Evolutionary conservation across 2,329 filamentous ascomycete genomes (phyloP).

Genomic region (Epichloe sibirici): DNA sequence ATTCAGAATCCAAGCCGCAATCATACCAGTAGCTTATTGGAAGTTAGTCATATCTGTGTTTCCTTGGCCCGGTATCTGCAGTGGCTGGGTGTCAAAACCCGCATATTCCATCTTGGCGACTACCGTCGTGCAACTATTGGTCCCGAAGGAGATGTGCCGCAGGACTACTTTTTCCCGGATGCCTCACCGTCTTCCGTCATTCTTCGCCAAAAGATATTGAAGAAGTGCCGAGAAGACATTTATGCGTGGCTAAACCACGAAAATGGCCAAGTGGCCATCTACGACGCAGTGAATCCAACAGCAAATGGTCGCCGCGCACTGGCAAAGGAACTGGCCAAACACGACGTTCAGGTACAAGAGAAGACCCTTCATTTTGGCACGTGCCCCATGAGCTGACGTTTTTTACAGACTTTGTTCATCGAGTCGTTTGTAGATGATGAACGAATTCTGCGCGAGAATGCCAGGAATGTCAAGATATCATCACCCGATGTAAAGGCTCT

Average conservation of each 20-base stretch:
- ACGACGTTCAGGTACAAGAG: conserved; percentile 66
- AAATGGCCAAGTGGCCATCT: conserved; percentile 96
- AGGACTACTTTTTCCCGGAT: conserved; percentile 96
- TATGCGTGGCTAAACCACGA: conserved; percentile 94
- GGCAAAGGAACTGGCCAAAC: conserved; percentile 94
- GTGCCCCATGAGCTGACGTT: neutral
- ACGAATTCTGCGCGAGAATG: conserved; percentile 89
- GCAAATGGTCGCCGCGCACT: conserved; percentile 69
- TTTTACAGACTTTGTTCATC: conserved; percentile 73
- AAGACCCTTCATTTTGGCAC: neutral
- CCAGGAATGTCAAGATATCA: conserved; percentile 92
- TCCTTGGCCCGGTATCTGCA: conserved; percentile 87
- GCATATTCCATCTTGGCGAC: conserved; percentile 94
- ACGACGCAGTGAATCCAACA: conserved; percentile 93
- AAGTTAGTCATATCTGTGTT: conserved; percentile 73
- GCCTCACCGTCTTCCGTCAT: conserved; percentile 88
- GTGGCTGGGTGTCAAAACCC: conserved; percentile 96
- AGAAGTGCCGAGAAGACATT: conserved; percentile 94
- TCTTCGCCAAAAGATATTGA: conserved; percentile 89
- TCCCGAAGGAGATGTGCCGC: conserved; percentile 70
- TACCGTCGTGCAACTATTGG: conserved; percentile 88
- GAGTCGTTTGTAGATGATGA: conserved; percentile 93
- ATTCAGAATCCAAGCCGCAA: neutral
- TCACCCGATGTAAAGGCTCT: conserved; percentile 66
- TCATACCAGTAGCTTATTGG: neutral